Evolutionary conservation across 805 yeast species (phyloP), one percentile per base, ranked within the genome.

Genomic region (Teunomyces cretensis): DNA sequence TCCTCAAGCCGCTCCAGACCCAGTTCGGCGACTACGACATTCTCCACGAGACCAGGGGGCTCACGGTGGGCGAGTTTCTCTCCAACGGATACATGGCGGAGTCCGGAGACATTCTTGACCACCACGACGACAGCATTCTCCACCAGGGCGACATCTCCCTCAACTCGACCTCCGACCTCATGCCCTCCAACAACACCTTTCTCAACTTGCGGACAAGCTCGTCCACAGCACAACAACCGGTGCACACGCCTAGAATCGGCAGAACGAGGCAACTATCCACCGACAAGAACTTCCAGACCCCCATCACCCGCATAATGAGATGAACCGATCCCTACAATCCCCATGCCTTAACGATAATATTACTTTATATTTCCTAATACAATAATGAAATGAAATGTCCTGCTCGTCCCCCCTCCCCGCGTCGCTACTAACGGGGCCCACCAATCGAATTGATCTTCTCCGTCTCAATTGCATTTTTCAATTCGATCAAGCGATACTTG

Each of bases 211-310:
- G 61, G 16, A 39, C 54, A 45, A 52, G 46, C 45, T 54, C 57
- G 31, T 47, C 48, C 19, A 28, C 47, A 15, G 24, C 41, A 22
- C 42, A 40, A 17, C 53, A 44, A 31, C 24, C 45, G n/a, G 44
- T 26, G 9, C 75, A 70, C 47, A 72, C 77, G 8, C 77, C 77
- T 1, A 45, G 73, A 32, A 48, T 68, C 2, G 68, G 64, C 2
- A 56, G 73, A 49, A 60, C 70, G 4, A 55, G 76, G 30, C 75
- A 70, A 49, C 53, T 65, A 1, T 66, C 74, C 1, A 61, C 60
- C 16, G 76, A 72, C 40, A 64, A 65, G 47, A 62, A 52, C 33
- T 68, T 67, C 49, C 75, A 69, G 49, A 71, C 77, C 0, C 77
- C 77, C 1, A 64, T 71, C 19, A 55, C 74, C 1, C 56, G 75